Evolutionary conservation across 164 flowering plant genomes (phyloP).

Genomic region (Santalum album): DNA sequence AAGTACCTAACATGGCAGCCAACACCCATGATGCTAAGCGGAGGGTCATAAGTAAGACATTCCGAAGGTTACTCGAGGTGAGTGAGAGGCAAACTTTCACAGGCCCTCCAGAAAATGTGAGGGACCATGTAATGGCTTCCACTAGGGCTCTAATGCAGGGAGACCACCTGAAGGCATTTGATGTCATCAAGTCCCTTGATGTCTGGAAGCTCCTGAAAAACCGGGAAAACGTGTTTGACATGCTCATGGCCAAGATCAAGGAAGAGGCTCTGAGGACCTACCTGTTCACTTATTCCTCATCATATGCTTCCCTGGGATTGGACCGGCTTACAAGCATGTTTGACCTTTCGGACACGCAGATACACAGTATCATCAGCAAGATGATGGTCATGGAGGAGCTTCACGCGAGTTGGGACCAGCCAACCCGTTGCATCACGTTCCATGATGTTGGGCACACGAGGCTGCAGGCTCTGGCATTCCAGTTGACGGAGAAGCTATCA

Average conservation of each 20-base stretch:
- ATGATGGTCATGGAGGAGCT: slow-evolving; percentile 94
- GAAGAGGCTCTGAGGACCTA: slow-evolving; percentile 91
- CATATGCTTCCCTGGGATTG: slow-evolving; percentile 62
- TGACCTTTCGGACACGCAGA: slow-evolving; percentile 52
- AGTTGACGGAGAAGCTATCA: slow-evolving; percentile 66
- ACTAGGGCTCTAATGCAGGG: slow-evolving; percentile 78
- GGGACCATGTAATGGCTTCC: slow-evolving; percentile 93
- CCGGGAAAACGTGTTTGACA: slow-evolving; percentile 58
- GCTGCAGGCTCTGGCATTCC: slow-evolving; percentile 76
- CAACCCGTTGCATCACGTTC: slow-evolving; percentile 59
- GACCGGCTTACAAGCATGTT: slow-evolving; percentile 74
- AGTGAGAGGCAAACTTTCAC: slow-evolving; percentile 82
- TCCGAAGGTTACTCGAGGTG: slow-evolving; percentile 69
- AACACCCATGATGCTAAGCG: slow-evolving; percentile 64
- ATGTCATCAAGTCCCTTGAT: slow-evolving; percentile 67
- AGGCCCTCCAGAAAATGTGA: slow-evolving; percentile 91
- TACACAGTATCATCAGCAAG: slow-evolving; percentile 67
- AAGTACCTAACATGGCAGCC: slow-evolving; percentile 95
- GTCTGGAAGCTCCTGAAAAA: slow-evolving; percentile 70
- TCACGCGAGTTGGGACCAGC: slow-evolving; percentile 93
- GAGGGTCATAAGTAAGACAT: slow-evolving; percentile 79
- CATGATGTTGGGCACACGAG: slow-evolving; percentile 68
- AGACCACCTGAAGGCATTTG: slow-evolving; percentile 61
- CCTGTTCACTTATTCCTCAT: slow-evolving; percentile 59
- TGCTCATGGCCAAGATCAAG: slow-evolving; percentile 76